These are phyloP conservation scores for Podaxis sp. DNA, from an alignment of 768 basidiomycete species.

Conservation along the genomic window DNA sequence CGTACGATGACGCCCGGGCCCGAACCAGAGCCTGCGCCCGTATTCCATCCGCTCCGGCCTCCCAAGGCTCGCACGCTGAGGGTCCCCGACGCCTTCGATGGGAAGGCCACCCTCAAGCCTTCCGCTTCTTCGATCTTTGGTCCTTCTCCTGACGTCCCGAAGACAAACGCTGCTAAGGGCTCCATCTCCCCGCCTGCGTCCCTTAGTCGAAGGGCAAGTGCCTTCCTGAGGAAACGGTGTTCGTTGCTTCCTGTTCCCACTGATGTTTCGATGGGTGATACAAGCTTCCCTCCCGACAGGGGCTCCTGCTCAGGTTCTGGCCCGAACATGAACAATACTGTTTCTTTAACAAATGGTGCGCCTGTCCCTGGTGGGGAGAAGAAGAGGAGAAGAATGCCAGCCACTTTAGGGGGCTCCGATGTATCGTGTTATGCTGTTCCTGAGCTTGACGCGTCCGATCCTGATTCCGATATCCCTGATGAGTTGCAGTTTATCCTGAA, in stretches of 20 bases:
- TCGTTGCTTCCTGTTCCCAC: constrained; percentile 9
- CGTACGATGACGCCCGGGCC: constrained; percentile 58
- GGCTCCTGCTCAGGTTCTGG: neutral
- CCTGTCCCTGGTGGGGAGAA: constrained; percentile 36
- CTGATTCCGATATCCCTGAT: constrained; percentile 79
- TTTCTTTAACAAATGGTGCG: constrained; percentile 19
- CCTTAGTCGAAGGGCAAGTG: constrained; percentile 10
- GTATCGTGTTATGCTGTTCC: constrained; percentile 42
- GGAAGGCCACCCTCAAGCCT: constrained; percentile 2
- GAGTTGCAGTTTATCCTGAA: constrained; percentile 67
- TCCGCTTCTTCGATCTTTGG: constrained; percentile 7
- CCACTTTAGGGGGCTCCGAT: constrained; percentile 65
- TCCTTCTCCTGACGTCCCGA: neutral
- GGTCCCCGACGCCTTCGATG: constrained; percentile 1
- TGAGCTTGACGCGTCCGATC: constrained; percentile 55
- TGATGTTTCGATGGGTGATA: constrained; percentile 1
- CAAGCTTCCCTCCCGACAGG: neutral
- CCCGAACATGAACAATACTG: neutral
- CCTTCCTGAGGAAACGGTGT: constrained; percentile 10
- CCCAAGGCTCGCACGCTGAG: constrained; percentile 31
- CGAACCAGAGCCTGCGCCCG: constrained; percentile 52
- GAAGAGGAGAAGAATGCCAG: constrained; percentile 55
- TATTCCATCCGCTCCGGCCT: constrained; percentile 59
- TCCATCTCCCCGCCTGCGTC: constrained; percentile 7
- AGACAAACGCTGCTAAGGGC: neutral